Base-by-base conservation (phyloP, 169 alveolate genomes). In the Amoebophrya sp. region DNA sequence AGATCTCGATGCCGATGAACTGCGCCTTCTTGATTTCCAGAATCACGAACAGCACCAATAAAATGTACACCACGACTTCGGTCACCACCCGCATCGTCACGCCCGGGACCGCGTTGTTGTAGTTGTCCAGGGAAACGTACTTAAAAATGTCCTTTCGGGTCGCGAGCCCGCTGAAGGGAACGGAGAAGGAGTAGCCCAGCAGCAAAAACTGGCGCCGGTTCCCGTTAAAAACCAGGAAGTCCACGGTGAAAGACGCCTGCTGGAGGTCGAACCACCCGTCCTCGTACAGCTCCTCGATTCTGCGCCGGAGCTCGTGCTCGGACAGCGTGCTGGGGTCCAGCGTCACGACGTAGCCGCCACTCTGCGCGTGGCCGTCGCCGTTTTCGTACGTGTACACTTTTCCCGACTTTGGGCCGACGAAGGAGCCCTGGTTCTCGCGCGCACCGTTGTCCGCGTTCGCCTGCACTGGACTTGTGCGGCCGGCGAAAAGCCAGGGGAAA, bases 141-240 rank as follows among this genome's bases (percentile, higher is more conserved):
- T 25, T 0, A 25, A 25, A 66, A 25, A 25, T 66, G 35, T 66
- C 35, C 35, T 18, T 25, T 2, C 83, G 29, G 38, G 1, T 12
- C 83, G 83, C 83, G 32, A 25, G 32, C 39, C 83, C 83, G 35
- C 39, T 25, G 35, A 66, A 66, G 35, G 83, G 83, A 7, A 25
- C 35, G 10, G 10, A 2, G 32, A 2, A 66, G 35, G 7, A 7
- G 83, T 12, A 66, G 38, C 83, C 83, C 7, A 66, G 83, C 10
- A 25, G 83, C 83, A 66, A 25, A n/a, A 66, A 66, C 83, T 66
- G 83, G 29, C 83, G 83, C 83, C 83, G 18, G 83, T 66, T 66
- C 32, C 83, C 83, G 83, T 66, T 66, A 25, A 66, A 66, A 3
- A 66, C 1, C 35, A 66, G 35, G 35, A 66, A 25, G 35, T 66